Evolutionary conservation across 1,284 basidiomycete genomes (phyloP).

Genomic region (Coriolopsis trogii): DNA sequence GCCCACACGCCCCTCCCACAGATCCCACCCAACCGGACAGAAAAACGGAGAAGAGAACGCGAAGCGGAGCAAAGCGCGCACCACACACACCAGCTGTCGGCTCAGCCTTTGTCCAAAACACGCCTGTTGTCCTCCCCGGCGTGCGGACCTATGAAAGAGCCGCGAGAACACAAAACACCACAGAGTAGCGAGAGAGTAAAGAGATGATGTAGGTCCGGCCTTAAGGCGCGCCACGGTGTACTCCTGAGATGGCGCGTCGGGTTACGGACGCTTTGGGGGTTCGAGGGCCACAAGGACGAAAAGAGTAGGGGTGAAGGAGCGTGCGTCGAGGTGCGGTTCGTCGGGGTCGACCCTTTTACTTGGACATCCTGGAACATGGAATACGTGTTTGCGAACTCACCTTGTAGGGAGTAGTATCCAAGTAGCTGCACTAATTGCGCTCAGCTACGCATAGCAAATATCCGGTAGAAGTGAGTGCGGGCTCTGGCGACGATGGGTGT

Average conservation of each 20-base stretch:
- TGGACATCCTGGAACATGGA: slow-evolving; percentile 39
- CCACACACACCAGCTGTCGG: slow-evolving; percentile 31
- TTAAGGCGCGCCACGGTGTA: slow-evolving; percentile 45
- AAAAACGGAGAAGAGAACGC: too few relatives aligned
- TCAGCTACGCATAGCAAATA: too few relatives aligned
- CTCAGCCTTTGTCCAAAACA: slow-evolving; percentile 48
- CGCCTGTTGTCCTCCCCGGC: slow-evolving; percentile 31
- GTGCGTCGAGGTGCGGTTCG: slow-evolving; percentile 12
- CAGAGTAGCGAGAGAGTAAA: not conserved
- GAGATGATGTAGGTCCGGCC: slow-evolving; percentile 45
- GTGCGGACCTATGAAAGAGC: slow-evolving; percentile 37
- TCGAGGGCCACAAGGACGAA: slow-evolving; percentile 14
- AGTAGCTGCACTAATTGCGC: too few relatives aligned
- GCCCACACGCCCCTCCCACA: too few relatives aligned
- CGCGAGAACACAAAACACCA: slow-evolving; percentile 17
- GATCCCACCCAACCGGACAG: not conserved
- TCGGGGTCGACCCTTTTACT: slow-evolving; percentile 53
- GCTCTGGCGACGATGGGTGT: too few relatives aligned
- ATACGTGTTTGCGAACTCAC: slow-evolving; percentile 6
- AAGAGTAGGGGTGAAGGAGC: slow-evolving; percentile 11
- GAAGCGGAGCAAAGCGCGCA: not conserved
- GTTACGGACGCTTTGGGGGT: slow-evolving; percentile 41
- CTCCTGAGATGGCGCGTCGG: slow-evolving; percentile 42
- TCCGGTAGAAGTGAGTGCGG: too few relatives aligned
- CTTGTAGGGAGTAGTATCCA: not conserved